Evolutionary conservation across 2,329 filamentous ascomycete species (phyloP), one percentile per base, ranked within the genome.

Genomic region (Colletotrichum sansevieriae): DNA sequence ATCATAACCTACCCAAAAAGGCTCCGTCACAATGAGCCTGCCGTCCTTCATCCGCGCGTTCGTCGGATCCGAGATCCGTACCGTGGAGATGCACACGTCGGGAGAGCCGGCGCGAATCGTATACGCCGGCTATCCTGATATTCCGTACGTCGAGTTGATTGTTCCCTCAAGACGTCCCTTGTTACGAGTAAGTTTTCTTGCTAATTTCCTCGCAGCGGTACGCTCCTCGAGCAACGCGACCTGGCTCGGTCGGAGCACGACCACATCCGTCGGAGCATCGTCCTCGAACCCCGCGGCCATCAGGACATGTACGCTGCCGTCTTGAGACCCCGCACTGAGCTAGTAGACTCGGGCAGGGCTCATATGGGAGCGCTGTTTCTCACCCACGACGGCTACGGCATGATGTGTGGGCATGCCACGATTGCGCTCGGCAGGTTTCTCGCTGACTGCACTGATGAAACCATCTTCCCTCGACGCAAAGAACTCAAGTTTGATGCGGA

Each of bases 71-170:
- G 55, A 56, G 33, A 68, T 70, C 47, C 44, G 58, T 22, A 63
- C 63, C 13, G 54, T 82, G 18, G 80, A 81, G 52, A 82, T 83
- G 82, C 83, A 86, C 74, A 85, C 83, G 3, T 80, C 81, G 18
- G 84, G 83, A 15, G 83, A 85, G 67, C 82, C 83, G 22, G 83
- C 83, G 8, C 78, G 84, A 22, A 85, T 85, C 60, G 71, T 85
- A 12, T 78, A 78, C 58, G 66, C 75, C 9, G 81, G 81, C 1
- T 83, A 79, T 63, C 82, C 82, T 7, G 56, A 71, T 0, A 69
- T 82, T 4, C 62, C 70, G 3, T 68, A 8, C 20, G 62, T 51
- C 11, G 25, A 11, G 3, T n/a, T 13, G 2, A n/a, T 10, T 4
- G 5, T 29, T 9, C 7, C 29, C 29, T 29, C 29, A 8, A 9